Evolutionary conservation across 2,329 filamentous ascomycete genomes (phyloP).

Genomic region (Apiospora rasikravindrae): DNA sequence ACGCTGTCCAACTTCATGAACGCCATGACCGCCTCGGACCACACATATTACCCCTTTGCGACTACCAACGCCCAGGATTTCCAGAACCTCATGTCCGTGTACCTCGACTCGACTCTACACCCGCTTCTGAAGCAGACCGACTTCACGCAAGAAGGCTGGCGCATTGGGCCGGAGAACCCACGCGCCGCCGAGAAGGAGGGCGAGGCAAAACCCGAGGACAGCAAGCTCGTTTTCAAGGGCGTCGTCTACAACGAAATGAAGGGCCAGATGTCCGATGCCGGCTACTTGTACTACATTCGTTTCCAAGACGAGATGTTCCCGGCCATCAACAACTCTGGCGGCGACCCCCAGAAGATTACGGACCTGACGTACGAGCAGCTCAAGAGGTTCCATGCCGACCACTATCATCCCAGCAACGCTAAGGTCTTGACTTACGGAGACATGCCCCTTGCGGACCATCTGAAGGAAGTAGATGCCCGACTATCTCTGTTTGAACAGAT

Average conservation of each 20-base stretch:
- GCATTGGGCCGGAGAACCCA: slow-evolving; percentile 90
- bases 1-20: slow-evolving; percentile 99
- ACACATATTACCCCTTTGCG: slow-evolving; percentile 97
- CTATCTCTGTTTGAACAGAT: slow-evolving; percentile 76
- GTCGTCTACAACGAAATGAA: slow-evolving; percentile 99
- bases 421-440: slow-evolving; percentile 96
- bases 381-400: slow-evolving; percentile 83
- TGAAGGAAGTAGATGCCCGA: slow-evolving; percentile 77
- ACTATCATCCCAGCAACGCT: slow-evolving; percentile 97
- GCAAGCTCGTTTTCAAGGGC: slow-evolving; percentile 89
- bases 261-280: slow-evolving; percentile 96
- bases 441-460: slow-evolving; percentile 82
- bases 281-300: slow-evolving; percentile 93
- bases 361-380: slow-evolving; percentile 92
- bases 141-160: slow-evolving; percentile 96
- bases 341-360: slow-evolving; percentile 95
- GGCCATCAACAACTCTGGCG: slow-evolving; percentile 93
- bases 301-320: slow-evolving; percentile 96
- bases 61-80: slow-evolving; percentile 96
- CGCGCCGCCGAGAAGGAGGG: slow-evolving; percentile 54
- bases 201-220: slow-evolving; percentile 58
- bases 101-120: slow-evolving; percentile 91
- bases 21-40: slow-evolving; percentile 93
- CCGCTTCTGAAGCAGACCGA: slow-evolving; percentile 89
- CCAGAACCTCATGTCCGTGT: slow-evolving; percentile 94